Conservation (phyloP, 306 rosid species). For the Prunus mongolica region DNA sequence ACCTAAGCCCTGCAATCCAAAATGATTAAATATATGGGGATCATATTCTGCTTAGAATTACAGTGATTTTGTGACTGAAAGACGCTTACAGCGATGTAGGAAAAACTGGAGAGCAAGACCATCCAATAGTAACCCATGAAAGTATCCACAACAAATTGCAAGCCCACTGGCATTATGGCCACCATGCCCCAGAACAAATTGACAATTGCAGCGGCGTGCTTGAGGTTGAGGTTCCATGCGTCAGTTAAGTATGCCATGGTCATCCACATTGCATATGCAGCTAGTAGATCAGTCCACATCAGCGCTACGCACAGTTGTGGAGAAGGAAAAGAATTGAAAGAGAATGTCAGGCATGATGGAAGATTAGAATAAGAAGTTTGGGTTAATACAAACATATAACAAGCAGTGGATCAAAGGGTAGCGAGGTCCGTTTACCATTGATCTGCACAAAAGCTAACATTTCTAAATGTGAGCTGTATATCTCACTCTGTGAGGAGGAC, state of each 20-base stretch:
- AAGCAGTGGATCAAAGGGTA: background rate
- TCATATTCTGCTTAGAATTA: no score
- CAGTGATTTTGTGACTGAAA: background rate
- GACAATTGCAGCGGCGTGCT: background rate
- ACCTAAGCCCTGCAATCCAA: constrained; percentile 12
- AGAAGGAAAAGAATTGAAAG: background rate
- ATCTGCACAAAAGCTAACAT: background rate
- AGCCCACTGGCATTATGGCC: background rate
- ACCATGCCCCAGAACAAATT: background rate
- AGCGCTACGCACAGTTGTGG: background rate
- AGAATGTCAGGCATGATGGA: background rate
- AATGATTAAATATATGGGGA: background rate
- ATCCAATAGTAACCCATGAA: background rate
- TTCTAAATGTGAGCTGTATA: background rate
- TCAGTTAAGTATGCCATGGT: constrained; percentile 9
- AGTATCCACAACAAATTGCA: background rate
- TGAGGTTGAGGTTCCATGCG: background rate
- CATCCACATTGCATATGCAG: background rate
- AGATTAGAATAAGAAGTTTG: background rate
- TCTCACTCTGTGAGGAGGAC: background rate
- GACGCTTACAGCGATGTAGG: background rate
- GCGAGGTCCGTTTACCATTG: background rate
- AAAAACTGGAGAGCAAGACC: background rate
- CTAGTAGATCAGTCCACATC: background rate
- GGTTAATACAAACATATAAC: background rate